A percentile compares a stretch with the other conserved stretches of the same genome.
phyloP scores from a whole-genome alignment of 306 rosid species.

The Cyamopsis tetragonoloba region DNA sequence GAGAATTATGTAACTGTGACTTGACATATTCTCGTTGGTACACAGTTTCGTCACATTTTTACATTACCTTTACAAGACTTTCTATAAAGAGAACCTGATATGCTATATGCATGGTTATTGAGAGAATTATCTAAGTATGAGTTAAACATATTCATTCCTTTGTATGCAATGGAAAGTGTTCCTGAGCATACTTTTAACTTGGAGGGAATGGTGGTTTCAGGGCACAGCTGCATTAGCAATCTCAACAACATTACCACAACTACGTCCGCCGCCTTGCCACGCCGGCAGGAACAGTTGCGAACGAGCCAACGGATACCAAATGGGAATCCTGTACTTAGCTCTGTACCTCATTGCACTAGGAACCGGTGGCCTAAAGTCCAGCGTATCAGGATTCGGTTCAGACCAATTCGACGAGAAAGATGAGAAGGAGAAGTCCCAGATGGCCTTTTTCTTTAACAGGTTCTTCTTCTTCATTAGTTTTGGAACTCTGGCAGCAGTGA shows the following conservation, averaged over 20 bases:
- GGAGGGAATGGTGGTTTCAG: conserved; percentile 34
- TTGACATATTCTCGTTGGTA: too few relatives aligned
- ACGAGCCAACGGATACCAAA: conserved; percentile 63
- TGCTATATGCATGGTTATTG: too few relatives aligned
- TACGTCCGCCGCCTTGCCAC: conserved; percentile 73
- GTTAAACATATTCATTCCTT: too few relatives aligned
- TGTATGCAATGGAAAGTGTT: not conserved
- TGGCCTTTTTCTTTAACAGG: conserved; percentile 80
- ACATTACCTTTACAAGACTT: too few relatives aligned
- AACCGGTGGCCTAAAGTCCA: conserved; percentile 89
- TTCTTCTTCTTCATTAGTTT: conserved; percentile 73
- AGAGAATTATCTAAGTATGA: too few relatives aligned
- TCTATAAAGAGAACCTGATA: too few relatives aligned
- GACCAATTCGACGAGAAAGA: conserved; percentile 89
- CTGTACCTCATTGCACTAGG: conserved; percentile 75
- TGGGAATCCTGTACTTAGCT: conserved; percentile 72
- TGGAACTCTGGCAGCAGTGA: conserved; percentile 78
- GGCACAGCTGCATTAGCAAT: conserved; percentile 72
- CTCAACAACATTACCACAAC: conserved; percentile 57
- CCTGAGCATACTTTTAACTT: not conserved
- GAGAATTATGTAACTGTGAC: too few relatives aligned
- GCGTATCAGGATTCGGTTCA: conserved; percentile 87
- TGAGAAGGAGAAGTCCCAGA: conserved; percentile 80
- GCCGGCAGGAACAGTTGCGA: conserved; percentile 40
- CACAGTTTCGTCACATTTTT: too few relatives aligned